Conservation (phyloP, 169 alveolate species). For the Cryptosporidium sp. region DNA sequence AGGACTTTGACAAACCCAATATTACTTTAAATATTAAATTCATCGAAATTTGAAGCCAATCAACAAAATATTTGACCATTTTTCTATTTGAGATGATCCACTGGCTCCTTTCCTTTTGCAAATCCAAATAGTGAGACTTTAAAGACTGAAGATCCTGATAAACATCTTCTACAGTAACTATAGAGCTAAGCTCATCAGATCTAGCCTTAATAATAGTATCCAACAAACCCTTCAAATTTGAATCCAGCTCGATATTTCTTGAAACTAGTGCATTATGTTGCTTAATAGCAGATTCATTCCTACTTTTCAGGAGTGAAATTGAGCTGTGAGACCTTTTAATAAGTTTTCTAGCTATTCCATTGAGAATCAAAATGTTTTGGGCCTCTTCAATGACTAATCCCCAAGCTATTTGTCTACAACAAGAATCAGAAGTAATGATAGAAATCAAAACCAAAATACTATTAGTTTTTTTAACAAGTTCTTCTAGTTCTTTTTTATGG, state of each 20-base stretch:
- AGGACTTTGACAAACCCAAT: constrained; percentile 24
- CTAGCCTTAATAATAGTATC: constrained; percentile 13
- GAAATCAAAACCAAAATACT: background rate
- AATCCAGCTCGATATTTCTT: background rate
- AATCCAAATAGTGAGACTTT: background rate
- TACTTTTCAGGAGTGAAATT: background rate
- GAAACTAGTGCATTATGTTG: constrained; percentile 5
- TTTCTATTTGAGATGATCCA: constrained; percentile 37
- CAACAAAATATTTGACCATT: background rate
- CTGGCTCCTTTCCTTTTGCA: background rate
- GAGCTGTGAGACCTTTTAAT: constrained; percentile 21
- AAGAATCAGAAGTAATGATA: background rate
- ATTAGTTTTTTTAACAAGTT: background rate
- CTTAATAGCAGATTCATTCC: background rate
- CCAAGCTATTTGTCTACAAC: constrained; percentile 65
- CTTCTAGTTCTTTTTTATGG: background rate
- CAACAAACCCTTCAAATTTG: constrained; percentile 36
- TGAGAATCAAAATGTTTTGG: background rate
- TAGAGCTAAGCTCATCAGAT: constrained; percentile 18
- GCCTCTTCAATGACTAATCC: background rate
- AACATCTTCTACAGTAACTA: constrained; percentile 37
- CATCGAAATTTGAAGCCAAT: constrained; percentile 35
- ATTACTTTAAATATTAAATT: background rate
- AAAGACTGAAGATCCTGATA: constrained; percentile 22
- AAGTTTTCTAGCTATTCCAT: constrained; percentile 10